Percentiles rank a stretch among this genome's conserved stretches.
Evolutionary conservation across 306 rosid genomes (phyloP).

Genomic region (Prunus persica): Prunus_persica_NCBIv2 NC_034009.1:33940501-33941000

Average conservation of each 20-base stretch:
- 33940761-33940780: constrained; percentile 60
- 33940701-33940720: constrained; percentile 59
- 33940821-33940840: constrained; percentile 65
- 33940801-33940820: constrained; percentile 82
- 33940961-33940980: not conserved
- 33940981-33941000: too few relatives aligned
- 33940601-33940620: not conserved
- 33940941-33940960: constrained; percentile 4
- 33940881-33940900: constrained; percentile 37
- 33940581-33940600: not conserved
- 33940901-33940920: constrained; percentile 1
- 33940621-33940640: not conserved
- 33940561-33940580: too few relatives aligned
- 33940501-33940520: not conserved
- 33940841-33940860: constrained; percentile 69
- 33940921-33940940: constrained; percentile 4
- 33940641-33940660: constrained; percentile 76
- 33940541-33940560: not conserved
- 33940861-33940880: constrained; percentile 40
- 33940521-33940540: too few relatives aligned
- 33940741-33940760: constrained; percentile 90
- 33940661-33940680: constrained; percentile 86
- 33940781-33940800: constrained; percentile 63
- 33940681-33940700: constrained; percentile 84
- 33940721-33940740: constrained; percentile 30